These are phyloP conservation scores for Trichoderma sp. DNA, from an alignment of 2,329 filamentous ascomycete genomes.

Conservation along the genomic window DNA sequence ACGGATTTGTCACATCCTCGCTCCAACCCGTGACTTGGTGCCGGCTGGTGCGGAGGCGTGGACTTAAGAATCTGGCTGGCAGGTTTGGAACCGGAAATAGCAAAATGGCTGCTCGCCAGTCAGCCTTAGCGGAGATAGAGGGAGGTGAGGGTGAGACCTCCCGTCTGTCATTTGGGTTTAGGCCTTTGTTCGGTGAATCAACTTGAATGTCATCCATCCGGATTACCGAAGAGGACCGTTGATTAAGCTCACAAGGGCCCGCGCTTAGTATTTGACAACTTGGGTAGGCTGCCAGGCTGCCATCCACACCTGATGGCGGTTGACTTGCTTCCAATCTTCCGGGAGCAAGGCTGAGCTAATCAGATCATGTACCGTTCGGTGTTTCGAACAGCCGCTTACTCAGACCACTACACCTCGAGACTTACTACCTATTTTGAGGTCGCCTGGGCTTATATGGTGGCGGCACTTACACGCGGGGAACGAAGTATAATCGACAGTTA, in stretches of 20 bases:
- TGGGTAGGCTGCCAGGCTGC: background rate
- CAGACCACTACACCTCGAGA: background rate
- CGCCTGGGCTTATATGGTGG: background rate
- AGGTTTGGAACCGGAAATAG: slow-evolving; percentile 7
- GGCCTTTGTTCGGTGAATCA: background rate
- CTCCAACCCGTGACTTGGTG: slow-evolving; percentile 4
- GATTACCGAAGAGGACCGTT: background rate
- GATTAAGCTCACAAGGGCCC: slow-evolving; percentile 6
- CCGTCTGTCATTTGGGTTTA: background rate
- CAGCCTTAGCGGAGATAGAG: background rate
- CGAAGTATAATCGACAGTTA: background rate
- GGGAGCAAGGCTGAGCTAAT: background rate
- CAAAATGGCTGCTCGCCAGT: background rate
- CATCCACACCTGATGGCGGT: background rate
- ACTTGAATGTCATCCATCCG: background rate
- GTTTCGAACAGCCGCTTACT: background rate
- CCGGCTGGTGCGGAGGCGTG: slow-evolving; percentile 7
- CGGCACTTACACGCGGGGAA: background rate
- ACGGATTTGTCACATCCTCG: background rate
- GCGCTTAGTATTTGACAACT: background rate
- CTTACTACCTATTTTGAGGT: background rate
- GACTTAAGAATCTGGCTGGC: background rate
- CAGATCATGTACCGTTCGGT: background rate
- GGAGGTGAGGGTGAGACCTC: background rate
- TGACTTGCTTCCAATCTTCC: background rate